Percentiles rank a stretch among this genome's conserved stretches.
Evolutionary conservation across 1,284 basidiomycete genomes (phyloP).

Genomic region (Ustilago vetiveriae): DNA sequence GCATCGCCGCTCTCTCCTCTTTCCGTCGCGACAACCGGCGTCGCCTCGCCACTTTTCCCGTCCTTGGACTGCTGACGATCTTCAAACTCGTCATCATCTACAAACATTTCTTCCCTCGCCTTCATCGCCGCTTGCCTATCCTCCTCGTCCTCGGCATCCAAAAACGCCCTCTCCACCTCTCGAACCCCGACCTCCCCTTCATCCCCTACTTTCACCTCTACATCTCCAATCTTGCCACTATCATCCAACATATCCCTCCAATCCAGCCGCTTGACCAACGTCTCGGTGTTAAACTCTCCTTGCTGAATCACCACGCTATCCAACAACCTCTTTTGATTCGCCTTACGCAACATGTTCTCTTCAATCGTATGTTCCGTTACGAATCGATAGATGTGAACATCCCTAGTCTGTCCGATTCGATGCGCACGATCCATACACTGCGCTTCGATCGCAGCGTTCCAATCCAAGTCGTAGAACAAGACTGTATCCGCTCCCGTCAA

Average conservation of each 20-base stretch:
- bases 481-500: slow-evolving; percentile 94
- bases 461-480: slow-evolving; percentile 95
- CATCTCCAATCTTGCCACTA: slow-evolving; percentile 56
- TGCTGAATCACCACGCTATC: slow-evolving; percentile 93
- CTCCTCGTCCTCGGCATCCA: slow-evolving; percentile 86
- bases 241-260: slow-evolving; percentile 84
- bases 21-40: neutral
- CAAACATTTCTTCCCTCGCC: slow-evolving; percentile 83
- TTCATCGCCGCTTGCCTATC: slow-evolving; percentile 81
- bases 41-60: neutral
- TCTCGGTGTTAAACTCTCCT: slow-evolving; percentile 79
- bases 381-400: slow-evolving; percentile 96
- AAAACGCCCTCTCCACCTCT: slow-evolving; percentile 77
- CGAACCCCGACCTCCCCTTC: slow-evolving; percentile 55
- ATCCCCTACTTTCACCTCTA: slow-evolving; percentile 61
- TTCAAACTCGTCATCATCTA: slow-evolving; percentile 73
- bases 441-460: slow-evolving; percentile 96
- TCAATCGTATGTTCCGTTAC: slow-evolving; percentile 92
- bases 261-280: slow-evolving; percentile 69
- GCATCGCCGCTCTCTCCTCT: slow-evolving; percentile 53
- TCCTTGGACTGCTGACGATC: slow-evolving; percentile 3
- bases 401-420: slow-evolving; percentile 93
- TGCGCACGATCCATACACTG: slow-evolving; percentile 96
- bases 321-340: slow-evolving; percentile 91
- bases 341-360: slow-evolving; percentile 94